Conservation (phyloP, 768 basidiomycete genomes). For the Grammothele lineata region DNA sequence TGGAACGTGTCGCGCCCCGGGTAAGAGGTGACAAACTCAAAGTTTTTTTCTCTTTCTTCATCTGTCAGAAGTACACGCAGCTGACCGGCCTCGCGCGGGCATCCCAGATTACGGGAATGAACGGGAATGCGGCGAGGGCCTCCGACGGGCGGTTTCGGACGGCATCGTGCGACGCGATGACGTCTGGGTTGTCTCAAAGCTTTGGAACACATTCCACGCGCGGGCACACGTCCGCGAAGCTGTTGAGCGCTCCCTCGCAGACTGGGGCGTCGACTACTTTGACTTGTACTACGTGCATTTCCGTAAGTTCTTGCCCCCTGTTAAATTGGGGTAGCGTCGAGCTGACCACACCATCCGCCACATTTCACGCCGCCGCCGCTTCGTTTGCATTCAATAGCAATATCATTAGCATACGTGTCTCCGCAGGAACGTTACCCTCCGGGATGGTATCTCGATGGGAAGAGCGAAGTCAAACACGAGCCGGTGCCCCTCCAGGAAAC, state of each 20-base stretch:
- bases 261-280: constrained; percentile 37
- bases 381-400: constrained; percentile 26
- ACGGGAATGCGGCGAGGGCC: constrained; percentile 33
- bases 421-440: constrained; percentile 36
- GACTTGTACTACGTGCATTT: constrained; percentile 27
- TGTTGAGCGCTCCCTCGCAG: constrained; percentile 30
- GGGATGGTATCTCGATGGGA: constrained; percentile 35
- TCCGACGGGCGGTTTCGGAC: constrained; percentile 32
- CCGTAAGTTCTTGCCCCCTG: constrained; percentile 19
- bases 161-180: constrained; percentile 40
- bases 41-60: too few species aligned
- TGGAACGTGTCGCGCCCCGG: too few species aligned
- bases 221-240: constrained; percentile 30
- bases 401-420: constrained; percentile 36
- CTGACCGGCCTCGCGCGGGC: too few species aligned
- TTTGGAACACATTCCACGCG: constrained; percentile 41
- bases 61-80: too few species aligned
- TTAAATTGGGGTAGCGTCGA: too few species aligned
- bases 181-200: constrained; percentile 27
- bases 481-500: constrained; percentile 33
- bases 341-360: too few species aligned
- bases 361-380: too few species aligned
- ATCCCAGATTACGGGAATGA: constrained; percentile 37
- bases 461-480: constrained; percentile 27
- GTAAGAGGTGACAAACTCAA: too few species aligned